A percentile compares a stretch with the other conserved stretches of the same genome.
Evolutionary conservation across 805 yeast species (phyloP).

Genomic region (Metschnikowia vanudenii): DNA sequence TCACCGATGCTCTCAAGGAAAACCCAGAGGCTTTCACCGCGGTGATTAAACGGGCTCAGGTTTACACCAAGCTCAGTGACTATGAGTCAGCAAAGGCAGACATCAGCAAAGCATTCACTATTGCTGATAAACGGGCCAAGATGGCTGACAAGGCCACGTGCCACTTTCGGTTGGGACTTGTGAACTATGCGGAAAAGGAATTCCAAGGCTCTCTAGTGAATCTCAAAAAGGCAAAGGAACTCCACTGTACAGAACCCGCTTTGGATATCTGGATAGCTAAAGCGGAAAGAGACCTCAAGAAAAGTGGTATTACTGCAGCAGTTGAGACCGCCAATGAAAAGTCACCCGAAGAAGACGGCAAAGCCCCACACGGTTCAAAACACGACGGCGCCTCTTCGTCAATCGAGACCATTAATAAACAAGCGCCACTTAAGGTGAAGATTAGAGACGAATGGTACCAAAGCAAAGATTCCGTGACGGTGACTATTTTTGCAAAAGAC

Average conservation of each 20-base stretch:
- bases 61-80: slow-evolving; percentile 46
- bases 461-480: slow-evolving; percentile 50
- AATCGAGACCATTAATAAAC: slow-evolving; percentile 35
- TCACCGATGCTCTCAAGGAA: slow-evolving; percentile 40
- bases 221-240: slow-evolving; percentile 42
- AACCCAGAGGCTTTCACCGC: slow-evolving; percentile 48
- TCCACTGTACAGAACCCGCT: slow-evolving; percentile 46
- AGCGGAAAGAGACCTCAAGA: slow-evolving; percentile 31
- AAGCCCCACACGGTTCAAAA: background rate
- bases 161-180: slow-evolving; percentile 48
- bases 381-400: slow-evolving; percentile 21
- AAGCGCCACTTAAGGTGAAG: slow-evolving; percentile 39
- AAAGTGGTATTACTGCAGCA: slow-evolving; percentile 6
- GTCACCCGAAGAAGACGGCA: background rate
- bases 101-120: slow-evolving; percentile 42
- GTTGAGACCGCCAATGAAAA: background rate
- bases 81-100: slow-evolving; percentile 49
- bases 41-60: slow-evolving; percentile 47
- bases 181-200: slow-evolving; percentile 44
- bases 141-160: slow-evolving; percentile 47
- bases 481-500: slow-evolving; percentile 70
- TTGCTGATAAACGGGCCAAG: slow-evolving; percentile 48
- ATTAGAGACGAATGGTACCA: slow-evolving; percentile 59
- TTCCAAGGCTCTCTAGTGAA: slow-evolving; percentile 40
- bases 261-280: slow-evolving; percentile 48